phyloP scores from a whole-genome alignment of 768 basidiomycete species.

The Phanerodontia chrysosporium region DNA sequence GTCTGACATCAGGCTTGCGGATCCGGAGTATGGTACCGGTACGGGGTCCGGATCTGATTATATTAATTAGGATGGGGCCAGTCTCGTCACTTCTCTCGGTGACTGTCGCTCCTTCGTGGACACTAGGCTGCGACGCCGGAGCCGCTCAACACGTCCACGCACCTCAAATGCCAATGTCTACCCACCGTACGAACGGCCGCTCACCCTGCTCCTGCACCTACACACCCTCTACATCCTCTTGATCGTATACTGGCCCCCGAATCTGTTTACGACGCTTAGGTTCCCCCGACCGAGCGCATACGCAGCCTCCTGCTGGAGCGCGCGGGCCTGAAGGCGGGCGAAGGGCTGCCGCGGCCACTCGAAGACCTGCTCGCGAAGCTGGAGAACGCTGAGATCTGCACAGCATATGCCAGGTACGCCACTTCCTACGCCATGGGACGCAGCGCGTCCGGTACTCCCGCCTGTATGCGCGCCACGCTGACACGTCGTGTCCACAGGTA shows the following conservation, averaged over 20 bases:
- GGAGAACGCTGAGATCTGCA: slow-evolving; percentile 51
- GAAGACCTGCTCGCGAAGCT: slow-evolving; percentile 53
- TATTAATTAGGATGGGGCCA: too few species aligned
- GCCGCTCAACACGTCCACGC: neutral
- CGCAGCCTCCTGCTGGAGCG: slow-evolving; percentile 39
- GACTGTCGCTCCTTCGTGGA: slow-evolving; percentile 14
- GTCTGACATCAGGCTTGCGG: too few species aligned
- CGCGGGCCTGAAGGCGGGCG: slow-evolving; percentile 27
- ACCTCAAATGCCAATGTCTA: neutral
- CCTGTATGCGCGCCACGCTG: neutral
- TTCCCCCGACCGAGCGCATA: slow-evolving; percentile 55
- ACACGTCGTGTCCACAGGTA: slow-evolving; percentile 42
- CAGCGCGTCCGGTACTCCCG: too few species aligned
- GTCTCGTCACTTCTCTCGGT: slow-evolving; percentile 13
- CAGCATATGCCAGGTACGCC: slow-evolving; percentile 53
- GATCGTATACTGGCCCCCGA: slow-evolving; percentile 48
- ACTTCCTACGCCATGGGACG: too few species aligned
- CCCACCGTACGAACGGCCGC: slow-evolving; percentile 21
- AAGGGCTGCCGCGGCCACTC: slow-evolving; percentile 40
- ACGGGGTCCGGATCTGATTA: too few species aligned
- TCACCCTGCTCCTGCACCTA: too few species aligned
- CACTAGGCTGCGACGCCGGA: slow-evolving; percentile 10
- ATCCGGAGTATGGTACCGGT: too few species aligned
- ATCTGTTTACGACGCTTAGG: slow-evolving; percentile 54
- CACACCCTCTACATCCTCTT: too few species aligned